Base-by-base conservation (phyloP, 768 basidiomycete genomes). In the Collybiopsis confluens region DNA sequence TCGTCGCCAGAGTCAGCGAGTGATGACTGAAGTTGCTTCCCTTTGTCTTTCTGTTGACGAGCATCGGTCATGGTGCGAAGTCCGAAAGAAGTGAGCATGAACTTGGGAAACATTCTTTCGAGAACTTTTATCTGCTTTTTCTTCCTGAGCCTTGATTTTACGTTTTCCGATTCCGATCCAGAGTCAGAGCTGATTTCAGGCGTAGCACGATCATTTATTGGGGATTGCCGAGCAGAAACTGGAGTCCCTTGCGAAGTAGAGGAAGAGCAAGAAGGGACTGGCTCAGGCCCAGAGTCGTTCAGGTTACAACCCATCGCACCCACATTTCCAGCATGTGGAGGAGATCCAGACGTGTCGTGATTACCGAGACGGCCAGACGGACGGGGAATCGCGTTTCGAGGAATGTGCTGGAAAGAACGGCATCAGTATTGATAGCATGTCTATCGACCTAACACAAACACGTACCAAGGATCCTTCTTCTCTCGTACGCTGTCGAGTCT, bases 31-130 rank as follows among this genome's bases (percentile, higher is more conserved):
- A 10, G 33, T 24, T 24, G 47, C 16, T 36, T 45, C 8, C 15
- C n/a, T 24, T 2, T 20, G 6, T 36, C 24, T 11, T 7, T 24
- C 18, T 9, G 0, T 21, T 36, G 52, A 9, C 7, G 21, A 23
- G 21, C n/a, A 13, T 35, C 41, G 3, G 30, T 16, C n/a, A 4
- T 48, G 15, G 23, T 52, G 40, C 30, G 30, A 33, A 42, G 16
- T 18, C 42, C 52, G 8, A 54, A 37, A 21, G 43, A 23, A 33
- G 52, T 28, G 27, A 43, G 35, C 52, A 54, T 54, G 42, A 54
- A 54, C 28, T 40, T 54, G 3, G 52, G 52, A 45, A 28, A 44
- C 52, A 54, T 21, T 26, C 50, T 41, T 35, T 40, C 50, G 21
- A 52, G 52, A 13, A 24, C 35, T 13, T 54, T 54, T 4, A 54